Base-by-base conservation (phyloP, 257 asterid species). In the Solanum virginianum region DNA sequence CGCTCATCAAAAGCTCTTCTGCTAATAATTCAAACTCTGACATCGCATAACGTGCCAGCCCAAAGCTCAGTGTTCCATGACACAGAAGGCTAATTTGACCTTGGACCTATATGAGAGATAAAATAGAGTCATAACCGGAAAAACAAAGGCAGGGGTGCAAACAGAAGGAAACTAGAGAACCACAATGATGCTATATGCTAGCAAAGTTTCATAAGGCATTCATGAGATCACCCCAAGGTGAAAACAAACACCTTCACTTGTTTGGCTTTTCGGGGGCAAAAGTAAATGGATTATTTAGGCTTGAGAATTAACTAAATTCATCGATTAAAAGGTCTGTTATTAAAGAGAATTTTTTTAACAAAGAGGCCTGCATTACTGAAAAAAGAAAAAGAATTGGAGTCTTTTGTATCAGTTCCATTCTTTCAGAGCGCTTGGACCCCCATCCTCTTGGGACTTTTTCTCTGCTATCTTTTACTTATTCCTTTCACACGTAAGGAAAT, bases 11-110 rank as follows among this genome's bases (percentile, higher is more conserved):
- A 71, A 97, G 92, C 91, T 97, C 99, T 90, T 97, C 99, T 72
- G 99, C 98, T 92, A 93, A 88, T 79, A 97, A 87, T 89, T 97
- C 99, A 89, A 97, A 97, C 87, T 95, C 99, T 55, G 99, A 97
- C 97, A 93, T 92, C n/a, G 98, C 90, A 80, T 92, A 95, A 84
- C 89, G 97, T 57, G 98, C 98, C 84, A 97, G 93, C 83, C 99
- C 99, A 85, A 97, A 97, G 93, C 97, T 97, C 93, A 97, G 86
- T 80, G 86, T 89, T 85, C 90, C 98, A 85, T 95, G 94, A 84
- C 83, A 56, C 90, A 94, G 84, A 85, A 97, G 97, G 89, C 98
- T 95, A 85, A 97, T 94, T 90, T 95, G 98, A 85, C 99, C 99
- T 91, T 93, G 99, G 87, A 95, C 99, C 99, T 97, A 84, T 60